These are phyloP conservation scores for Diaporthe helianthi DNA, from an alignment of 2,329 filamentous ascomycete genomes.

Conservation along the genomic window DNA sequence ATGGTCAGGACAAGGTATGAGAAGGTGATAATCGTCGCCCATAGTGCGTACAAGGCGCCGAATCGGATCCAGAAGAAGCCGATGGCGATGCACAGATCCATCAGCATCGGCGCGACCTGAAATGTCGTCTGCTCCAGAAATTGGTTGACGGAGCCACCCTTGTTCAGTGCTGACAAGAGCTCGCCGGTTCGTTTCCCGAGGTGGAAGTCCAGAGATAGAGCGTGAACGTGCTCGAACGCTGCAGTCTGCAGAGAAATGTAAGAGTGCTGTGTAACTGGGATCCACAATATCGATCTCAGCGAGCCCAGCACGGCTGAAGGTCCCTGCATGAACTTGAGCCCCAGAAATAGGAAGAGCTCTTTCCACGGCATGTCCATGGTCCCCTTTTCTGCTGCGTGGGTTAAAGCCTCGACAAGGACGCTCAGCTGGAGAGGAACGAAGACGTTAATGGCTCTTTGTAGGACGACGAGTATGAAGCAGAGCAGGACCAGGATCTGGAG, in stretches of 20 bases:
- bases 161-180: constrained; percentile 92
- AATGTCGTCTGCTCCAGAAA: constrained; percentile 98
- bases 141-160: constrained; percentile 93
- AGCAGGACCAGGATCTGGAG: constrained; percentile 81
- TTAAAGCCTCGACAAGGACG: constrained; percentile 77
- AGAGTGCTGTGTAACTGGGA: constrained; percentile 95
- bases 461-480: constrained; percentile 80
- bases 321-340: constrained; percentile 84
- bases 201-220: constrained; percentile 94
- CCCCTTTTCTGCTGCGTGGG: constrained; percentile 53
- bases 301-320: constrained; percentile 87
- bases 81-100: constrained; percentile 87
- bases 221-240: constrained; percentile 96
- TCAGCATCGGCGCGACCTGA: constrained; percentile 91
- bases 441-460: constrained; percentile 86
- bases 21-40: constrained; percentile 89
- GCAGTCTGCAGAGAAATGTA: constrained; percentile 94
- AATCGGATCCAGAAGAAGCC: constrained; percentile 80
- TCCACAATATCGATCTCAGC: constrained; percentile 85
- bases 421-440: constrained; percentile 85
- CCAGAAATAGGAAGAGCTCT: constrained; percentile 77
- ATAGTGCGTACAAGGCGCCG: constrained; percentile 88
- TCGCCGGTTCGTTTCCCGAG: constrained; percentile 96
- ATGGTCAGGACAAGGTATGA: constrained; percentile 97
- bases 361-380: constrained; percentile 69